These are phyloP conservation scores for Carpinus fangiana DNA, from an alignment of 306 rosid genomes.

Conservation along the genomic window DNA sequence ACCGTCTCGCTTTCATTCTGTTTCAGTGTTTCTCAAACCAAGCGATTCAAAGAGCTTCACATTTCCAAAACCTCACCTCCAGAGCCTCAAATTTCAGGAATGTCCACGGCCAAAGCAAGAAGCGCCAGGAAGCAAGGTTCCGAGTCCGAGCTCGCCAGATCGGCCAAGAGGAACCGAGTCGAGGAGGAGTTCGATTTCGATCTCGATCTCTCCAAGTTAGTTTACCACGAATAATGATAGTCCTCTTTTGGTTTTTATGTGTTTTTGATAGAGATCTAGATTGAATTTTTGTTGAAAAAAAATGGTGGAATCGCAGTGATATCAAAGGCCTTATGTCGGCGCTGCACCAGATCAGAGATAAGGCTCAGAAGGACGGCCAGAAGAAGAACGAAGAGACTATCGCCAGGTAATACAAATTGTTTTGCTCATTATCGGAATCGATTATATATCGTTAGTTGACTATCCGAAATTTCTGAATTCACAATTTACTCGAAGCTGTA, in stretches of 20 bases:
- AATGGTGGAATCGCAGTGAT: constrained; percentile 51
- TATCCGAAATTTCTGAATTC: background rate
- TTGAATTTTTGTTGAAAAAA: background rate
- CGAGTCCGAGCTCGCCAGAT: constrained; percentile 44
- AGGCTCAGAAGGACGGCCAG: constrained; percentile 84
- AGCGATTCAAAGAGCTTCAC: background rate
- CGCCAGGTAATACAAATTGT: constrained; percentile 55
- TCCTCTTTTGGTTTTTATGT: background rate
- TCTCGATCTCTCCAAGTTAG: constrained; percentile 75
- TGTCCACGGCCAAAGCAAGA: constrained; percentile 57
- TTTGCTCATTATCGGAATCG: constrained; percentile 15
- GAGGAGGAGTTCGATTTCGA: constrained; percentile 53
- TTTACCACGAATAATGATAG: background rate
- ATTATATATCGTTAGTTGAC: background rate
- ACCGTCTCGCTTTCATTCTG: background rate
- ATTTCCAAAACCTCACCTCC: constrained; percentile 5
- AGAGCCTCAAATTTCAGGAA: constrained; percentile 28
- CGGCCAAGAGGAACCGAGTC: constrained; percentile 50
- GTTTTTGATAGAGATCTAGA: constrained; percentile 12
- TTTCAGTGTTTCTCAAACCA: background rate
- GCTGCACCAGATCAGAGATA: constrained; percentile 75
- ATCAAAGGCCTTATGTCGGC: constrained; percentile 84
- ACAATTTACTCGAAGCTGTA: background rate
- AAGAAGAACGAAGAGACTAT: constrained; percentile 97
- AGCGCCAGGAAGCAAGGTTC: constrained; percentile 50